Conservation (phyloP, 2,329 filamentous ascomycete genomes). For the Colletotrichum shisoi region DNA sequence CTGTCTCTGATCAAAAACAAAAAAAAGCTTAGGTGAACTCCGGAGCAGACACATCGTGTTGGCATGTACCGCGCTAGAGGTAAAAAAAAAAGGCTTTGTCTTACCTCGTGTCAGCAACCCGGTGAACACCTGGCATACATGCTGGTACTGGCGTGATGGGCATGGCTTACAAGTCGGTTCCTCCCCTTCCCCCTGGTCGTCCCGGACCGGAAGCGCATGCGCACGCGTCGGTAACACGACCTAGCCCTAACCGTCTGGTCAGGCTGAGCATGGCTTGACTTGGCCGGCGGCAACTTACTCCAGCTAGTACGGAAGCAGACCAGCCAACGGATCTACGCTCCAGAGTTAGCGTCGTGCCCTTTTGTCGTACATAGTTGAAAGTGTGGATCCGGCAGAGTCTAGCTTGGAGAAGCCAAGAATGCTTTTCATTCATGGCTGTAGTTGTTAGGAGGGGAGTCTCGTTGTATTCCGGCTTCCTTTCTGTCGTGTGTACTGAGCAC, state of each 20-base stretch:
- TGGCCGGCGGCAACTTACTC: neutral
- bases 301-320: neutral
- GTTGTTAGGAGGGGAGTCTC: too few relatives aligned
- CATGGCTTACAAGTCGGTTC: neutral
- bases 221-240: neutral
- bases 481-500: neutral
- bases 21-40: neutral
- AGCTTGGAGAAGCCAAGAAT: neutral
- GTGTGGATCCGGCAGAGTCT: neutral
- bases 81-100: conserved; percentile 18
- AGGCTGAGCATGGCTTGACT: neutral
- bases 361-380: too few relatives aligned
- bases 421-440: neutral
- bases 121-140: conserved; percentile 5
- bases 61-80: conserved; percentile 9
- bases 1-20: neutral
- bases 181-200: neutral
- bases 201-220: neutral
- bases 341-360: neutral
- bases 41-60: neutral
- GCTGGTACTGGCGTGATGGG: neutral
- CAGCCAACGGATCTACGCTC: neutral
- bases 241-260: conserved; percentile 3
- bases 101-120: conserved; percentile 14
- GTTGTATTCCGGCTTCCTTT: neutral